A percentile compares a stretch with the other conserved stretches of the same genome.
Evolutionary conservation across 176 grass and related monocot genomes (phyloP).

Genomic region (Cymbopogon citratus): DNA sequence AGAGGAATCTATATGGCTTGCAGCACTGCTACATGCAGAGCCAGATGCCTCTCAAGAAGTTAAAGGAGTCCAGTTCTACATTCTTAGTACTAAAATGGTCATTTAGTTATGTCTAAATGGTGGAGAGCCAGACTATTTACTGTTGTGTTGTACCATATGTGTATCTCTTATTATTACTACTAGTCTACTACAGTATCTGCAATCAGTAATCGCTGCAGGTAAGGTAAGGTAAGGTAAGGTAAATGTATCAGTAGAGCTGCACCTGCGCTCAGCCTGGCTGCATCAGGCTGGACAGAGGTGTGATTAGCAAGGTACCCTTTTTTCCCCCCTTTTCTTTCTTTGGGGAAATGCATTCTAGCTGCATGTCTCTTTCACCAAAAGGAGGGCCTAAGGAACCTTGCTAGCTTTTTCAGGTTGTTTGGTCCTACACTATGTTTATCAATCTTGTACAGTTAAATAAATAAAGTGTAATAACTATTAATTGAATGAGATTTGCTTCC

Average conservation of each 20-base stretch:
- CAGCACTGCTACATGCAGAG: too few species aligned
- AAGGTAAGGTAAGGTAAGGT: slow-evolving; percentile 10
- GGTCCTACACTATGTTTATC: slow-evolving; percentile 1
- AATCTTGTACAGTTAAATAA: neutral
- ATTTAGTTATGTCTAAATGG: slow-evolving; percentile 9
- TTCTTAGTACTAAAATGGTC: neutral
- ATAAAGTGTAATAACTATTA: neutral
- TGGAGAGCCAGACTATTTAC: neutral
- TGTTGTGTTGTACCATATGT: neutral
- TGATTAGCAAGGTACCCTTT: slow-evolving; percentile 18
- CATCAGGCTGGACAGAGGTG: neutral
- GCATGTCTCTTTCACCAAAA: slow-evolving; percentile 29
- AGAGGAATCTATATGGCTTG: too few species aligned
- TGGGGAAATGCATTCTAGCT: neutral
- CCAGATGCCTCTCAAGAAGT: neutral
- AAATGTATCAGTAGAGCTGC: slow-evolving; percentile 1
- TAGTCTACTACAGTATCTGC: neutral
- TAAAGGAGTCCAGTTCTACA: neutral
- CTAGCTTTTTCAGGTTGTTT: slow-evolving; percentile 12
- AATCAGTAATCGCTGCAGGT: neutral
- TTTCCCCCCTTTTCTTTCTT: slow-evolving; percentile 17
- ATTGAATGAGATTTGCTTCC: neutral
- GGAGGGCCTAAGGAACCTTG: slow-evolving; percentile 9
- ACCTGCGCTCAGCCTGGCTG: neutral
- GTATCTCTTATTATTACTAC: neutral